Percentiles rank a stretch among this genome's conserved stretches.
These are phyloP conservation scores for Echites panduratus DNA, from an alignment of 257 asterid genomes.

Conservation along the genomic window DNA sequence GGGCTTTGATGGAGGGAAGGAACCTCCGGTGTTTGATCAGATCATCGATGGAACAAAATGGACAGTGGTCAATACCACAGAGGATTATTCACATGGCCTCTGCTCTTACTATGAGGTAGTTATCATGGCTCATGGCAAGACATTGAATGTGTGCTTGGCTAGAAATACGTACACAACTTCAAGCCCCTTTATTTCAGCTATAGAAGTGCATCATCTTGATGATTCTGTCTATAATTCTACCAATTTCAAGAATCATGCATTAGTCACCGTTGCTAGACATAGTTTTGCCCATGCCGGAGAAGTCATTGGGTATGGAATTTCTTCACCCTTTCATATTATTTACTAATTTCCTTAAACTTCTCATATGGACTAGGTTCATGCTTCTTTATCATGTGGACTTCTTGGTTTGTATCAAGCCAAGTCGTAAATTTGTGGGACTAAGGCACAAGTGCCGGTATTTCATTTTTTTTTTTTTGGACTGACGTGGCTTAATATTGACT, in stretches of 20 bases:
- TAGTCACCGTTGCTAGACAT: slow-evolving; percentile 57
- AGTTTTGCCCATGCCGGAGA: slow-evolving; percentile 50
- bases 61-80: slow-evolving; percentile 70
- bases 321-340: too few species aligned
- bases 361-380: too few species aligned
- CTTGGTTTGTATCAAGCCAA: too few species aligned
- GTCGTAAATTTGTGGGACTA: too few species aligned
- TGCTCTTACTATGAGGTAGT: slow-evolving; percentile 68
- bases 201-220: slow-evolving; percentile 52
- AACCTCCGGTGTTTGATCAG: slow-evolving; percentile 87
- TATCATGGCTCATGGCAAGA: slow-evolving; percentile 47
- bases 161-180: slow-evolving; percentile 53
- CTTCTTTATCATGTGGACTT: too few species aligned
- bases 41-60: slow-evolving; percentile 77
- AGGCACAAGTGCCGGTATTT: too few species aligned
- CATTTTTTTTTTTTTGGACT: too few species aligned
- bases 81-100: slow-evolving; percentile 50
- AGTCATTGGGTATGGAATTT: slow-evolving; percentile 54
- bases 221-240: slow-evolving; percentile 63
- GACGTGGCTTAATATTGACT: too few species aligned
- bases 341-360: too few species aligned
- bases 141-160: slow-evolving; percentile 61
- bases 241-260: slow-evolving; percentile 38
- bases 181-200: slow-evolving; percentile 69
- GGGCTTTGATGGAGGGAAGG: slow-evolving; percentile 69